Conservation (phyloP, 805 yeast species). For the Saccharomycopsis selenospora region DNA sequence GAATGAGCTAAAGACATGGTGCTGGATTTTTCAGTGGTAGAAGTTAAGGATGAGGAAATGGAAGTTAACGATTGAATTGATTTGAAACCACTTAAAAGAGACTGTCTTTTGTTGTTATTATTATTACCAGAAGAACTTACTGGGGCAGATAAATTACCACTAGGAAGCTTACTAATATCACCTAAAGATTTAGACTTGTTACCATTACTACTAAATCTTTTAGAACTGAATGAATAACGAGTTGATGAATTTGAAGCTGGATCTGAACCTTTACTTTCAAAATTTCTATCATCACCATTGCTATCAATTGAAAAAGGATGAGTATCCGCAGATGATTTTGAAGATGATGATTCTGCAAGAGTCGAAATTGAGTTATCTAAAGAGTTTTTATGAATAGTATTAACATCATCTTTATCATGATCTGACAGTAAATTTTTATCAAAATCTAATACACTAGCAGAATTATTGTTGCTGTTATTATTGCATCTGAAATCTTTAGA, state of each 20-base stretch:
- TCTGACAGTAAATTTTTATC: background rate
- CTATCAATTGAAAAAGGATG: no score
- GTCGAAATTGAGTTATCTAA: background rate
- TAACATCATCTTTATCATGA: background rate
- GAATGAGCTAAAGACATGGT: slow-evolving; percentile 4
- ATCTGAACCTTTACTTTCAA: no score
- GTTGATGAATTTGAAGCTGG: no score
- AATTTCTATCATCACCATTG: no score
- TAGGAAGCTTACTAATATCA: background rate
- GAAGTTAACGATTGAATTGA: slow-evolving; percentile 13
- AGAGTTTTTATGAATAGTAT: background rate
- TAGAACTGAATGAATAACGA: background rate
- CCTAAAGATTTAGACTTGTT: background rate
- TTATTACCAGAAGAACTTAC: no score
- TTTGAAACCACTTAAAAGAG: slow-evolving; percentile 4
- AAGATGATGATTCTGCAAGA: background rate
- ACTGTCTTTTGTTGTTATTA: background rate
- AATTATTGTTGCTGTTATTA: background rate
- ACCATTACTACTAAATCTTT: background rate
- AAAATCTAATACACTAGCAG: background rate
- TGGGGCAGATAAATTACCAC: background rate
- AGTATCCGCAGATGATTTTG: background rate
- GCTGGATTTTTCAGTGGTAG: slow-evolving; percentile 6
- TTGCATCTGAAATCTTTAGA: no score
- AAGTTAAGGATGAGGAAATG: slow-evolving; percentile 3